A percentile compares a stretch with the other conserved stretches of the same genome.
phyloP scores from a whole-genome alignment of 306 rosid species.

The Vigna angularis region DNA sequence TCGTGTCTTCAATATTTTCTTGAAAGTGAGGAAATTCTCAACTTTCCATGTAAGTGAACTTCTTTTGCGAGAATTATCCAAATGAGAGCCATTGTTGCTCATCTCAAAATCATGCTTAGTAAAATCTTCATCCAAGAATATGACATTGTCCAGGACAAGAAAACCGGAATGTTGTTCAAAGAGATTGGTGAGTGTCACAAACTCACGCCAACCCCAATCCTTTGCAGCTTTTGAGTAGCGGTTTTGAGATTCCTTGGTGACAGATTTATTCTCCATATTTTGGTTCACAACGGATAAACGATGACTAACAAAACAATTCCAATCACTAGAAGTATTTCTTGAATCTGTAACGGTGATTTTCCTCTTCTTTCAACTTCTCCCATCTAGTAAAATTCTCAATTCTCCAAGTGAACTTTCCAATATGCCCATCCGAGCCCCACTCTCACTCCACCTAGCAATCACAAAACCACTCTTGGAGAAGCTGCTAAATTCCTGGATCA shows the following conservation, averaged over 20 bases:
- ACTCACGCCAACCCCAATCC: conserved; percentile 99
- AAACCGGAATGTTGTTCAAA: conserved; percentile 99
- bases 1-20: conserved; percentile 98
- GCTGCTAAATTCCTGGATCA: too few relatives aligned
- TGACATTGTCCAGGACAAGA: conserved; percentile 93
- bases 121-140: conserved; percentile 94
- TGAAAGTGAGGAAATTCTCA: conserved; percentile 93
- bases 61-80: conserved; percentile 62
- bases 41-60: conserved; percentile 98
- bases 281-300: conserved; percentile 97
- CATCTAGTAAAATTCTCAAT: too few relatives aligned
- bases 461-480: too few relatives aligned
- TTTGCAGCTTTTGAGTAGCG: conserved; percentile 99
- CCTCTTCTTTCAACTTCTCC: too few relatives aligned
- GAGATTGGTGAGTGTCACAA: conserved; percentile 97
- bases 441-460: too few relatives aligned
- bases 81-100: conserved; percentile 54
- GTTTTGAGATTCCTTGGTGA: conserved; percentile 95
- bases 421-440: too few relatives aligned
- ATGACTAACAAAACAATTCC: too few relatives aligned
- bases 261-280: conserved; percentile 90
- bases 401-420: too few relatives aligned
- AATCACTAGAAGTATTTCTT: too few relatives aligned
- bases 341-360: too few relatives aligned
- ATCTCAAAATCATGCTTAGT: conserved; percentile 68